phyloP scores from a whole-genome alignment of 768 basidiomycete species.

The Mycena vulgaris region DNA sequence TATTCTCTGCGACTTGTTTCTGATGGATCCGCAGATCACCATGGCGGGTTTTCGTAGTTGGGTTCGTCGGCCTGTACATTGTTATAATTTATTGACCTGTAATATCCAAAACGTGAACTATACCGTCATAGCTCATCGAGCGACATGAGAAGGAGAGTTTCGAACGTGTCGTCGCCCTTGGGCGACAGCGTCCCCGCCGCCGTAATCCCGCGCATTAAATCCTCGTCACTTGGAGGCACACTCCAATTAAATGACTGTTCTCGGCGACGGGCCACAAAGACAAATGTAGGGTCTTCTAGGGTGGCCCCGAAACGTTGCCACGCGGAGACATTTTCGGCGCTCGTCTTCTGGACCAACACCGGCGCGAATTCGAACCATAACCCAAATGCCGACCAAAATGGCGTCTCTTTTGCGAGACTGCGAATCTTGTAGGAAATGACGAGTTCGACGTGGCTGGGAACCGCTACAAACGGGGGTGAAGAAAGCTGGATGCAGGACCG shows the following conservation, averaged over 20 bases:
- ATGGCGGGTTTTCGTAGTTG: slow-evolving; percentile 34
- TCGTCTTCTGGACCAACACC: slow-evolving; percentile 56
- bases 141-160: slow-evolving; percentile 71
- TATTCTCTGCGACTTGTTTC: not conserved
- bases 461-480: slow-evolving; percentile 59
- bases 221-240: slow-evolving; percentile 65
- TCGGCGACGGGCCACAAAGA: slow-evolving; percentile 75
- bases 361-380: slow-evolving; percentile 81
- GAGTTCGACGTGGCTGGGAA: slow-evolving; percentile 53
- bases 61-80: not conserved
- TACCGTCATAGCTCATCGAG: slow-evolving; percentile 44
- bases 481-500: slow-evolving; percentile 83
- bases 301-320: slow-evolving; percentile 63
- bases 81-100: slow-evolving; percentile 14
- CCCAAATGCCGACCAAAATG: slow-evolving; percentile 88
- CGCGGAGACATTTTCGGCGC: not conserved
- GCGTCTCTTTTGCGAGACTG: slow-evolving; percentile 77
- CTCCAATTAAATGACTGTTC: slow-evolving; percentile 71
- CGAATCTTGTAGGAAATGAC: slow-evolving; percentile 86
- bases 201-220: slow-evolving; percentile 72
- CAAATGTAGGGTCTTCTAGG: slow-evolving; percentile 64
- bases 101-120: not conserved
- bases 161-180: slow-evolving; percentile 81
- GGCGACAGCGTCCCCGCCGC: slow-evolving; percentile 57
- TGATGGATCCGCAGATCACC: slow-evolving; percentile 34